Conservation (phyloP, 371 early-diverging fungal species). For the Mortierella sp. region DNA sequence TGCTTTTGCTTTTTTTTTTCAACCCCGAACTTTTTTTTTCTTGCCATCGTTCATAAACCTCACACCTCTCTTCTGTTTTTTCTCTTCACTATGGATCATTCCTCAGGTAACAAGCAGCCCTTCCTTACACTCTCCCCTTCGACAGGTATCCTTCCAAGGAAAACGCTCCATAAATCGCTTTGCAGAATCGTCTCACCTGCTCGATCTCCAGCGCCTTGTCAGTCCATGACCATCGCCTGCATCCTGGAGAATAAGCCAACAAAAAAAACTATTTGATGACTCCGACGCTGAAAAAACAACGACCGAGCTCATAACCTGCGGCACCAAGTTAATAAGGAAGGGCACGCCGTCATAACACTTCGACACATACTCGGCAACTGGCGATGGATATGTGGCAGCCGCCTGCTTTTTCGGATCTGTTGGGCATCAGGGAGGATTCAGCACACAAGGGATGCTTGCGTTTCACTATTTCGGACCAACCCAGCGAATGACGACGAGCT, state of each 20-base stretch:
- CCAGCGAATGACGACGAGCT: neutral
- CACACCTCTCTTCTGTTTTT: neutral
- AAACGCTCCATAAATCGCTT: neutral
- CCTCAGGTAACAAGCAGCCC: slow-evolving; percentile 40
- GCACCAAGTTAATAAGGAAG: neutral
- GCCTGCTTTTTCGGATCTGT: neutral
- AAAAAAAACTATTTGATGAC: neutral
- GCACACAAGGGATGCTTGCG: neutral
- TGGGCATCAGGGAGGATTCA: neutral
- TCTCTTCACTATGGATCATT: slow-evolving; percentile 44
- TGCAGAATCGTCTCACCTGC: slow-evolving; percentile 1
- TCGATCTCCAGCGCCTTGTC: neutral
- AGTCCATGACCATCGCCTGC: neutral
- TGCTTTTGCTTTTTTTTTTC: neutral
- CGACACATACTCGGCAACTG: neutral
- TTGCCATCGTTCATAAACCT: slow-evolving; percentile 6
- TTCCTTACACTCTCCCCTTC: neutral
- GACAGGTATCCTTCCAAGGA: slow-evolving; percentile 1
- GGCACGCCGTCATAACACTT: neutral
- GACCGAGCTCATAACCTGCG: neutral
- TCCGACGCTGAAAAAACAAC: slow-evolving; percentile 1
- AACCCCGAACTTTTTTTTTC: neutral
- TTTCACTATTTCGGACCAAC: neutral
- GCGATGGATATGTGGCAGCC: neutral
- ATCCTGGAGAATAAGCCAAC: slow-evolving; percentile 1